phyloP scores from a whole-genome alignment of 2,329 filamentous ascomycete species.

The Stemphylium beticola region DNA sequence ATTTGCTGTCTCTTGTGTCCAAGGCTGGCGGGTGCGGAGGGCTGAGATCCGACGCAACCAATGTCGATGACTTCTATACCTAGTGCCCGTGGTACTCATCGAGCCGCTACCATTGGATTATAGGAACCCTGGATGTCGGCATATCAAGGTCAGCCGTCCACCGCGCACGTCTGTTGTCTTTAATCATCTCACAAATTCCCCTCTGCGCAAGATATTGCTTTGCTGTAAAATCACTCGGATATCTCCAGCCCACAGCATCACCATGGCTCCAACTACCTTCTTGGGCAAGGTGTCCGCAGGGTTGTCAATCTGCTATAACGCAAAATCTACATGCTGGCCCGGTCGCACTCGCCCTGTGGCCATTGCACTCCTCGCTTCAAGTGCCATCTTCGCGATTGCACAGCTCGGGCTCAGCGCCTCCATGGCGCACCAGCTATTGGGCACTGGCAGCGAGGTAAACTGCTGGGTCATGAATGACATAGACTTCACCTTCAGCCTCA shows the following conservation, averaged over 20 bases:
- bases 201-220: too few relatives aligned
- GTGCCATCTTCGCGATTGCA: background rate
- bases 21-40: background rate
- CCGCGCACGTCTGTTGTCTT: background rate
- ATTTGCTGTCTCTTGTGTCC: too few relatives aligned
- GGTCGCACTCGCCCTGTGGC: background rate
- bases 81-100: slow-evolving; percentile 1
- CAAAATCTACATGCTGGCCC: slow-evolving; percentile 11
- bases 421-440: background rate
- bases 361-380: background rate
- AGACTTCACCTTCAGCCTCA: background rate
- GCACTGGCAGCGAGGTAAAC: background rate
- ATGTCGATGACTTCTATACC: background rate
- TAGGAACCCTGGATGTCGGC: background rate
- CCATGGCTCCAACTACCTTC: slow-evolving; percentile 1
- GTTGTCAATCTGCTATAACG: background rate
- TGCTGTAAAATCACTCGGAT: background rate
- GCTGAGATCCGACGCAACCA: background rate
- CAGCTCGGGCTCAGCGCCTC: slow-evolving; percentile 1
- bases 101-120: background rate
- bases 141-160: background rate
- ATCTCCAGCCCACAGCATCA: background rate
- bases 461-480: background rate
- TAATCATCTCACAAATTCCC: background rate
- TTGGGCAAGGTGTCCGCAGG: background rate